phyloP scores from a whole-genome alignment of 495 filamentous ascomycete genomes.

The Trichoderma parareesei region DNA sequence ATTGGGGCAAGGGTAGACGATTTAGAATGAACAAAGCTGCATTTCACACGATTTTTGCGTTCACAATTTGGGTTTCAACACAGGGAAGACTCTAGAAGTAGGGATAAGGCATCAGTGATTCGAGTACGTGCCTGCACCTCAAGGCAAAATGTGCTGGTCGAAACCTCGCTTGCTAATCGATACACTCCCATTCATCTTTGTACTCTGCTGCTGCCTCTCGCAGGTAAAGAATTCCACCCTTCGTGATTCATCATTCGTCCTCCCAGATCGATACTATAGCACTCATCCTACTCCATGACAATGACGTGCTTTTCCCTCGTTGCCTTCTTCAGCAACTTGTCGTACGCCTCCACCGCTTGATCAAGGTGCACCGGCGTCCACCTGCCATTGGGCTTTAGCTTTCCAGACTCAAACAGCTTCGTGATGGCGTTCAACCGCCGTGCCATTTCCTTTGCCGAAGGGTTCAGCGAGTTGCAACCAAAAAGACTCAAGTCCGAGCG shows the following conservation, averaged over 20 bases:
- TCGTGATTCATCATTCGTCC: neutral
- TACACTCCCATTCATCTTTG: no score
- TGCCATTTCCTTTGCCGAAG: neutral
- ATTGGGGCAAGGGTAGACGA: no score
- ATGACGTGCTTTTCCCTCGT: slow-evolving; percentile 1
- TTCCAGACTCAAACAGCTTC: neutral
- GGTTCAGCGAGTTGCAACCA: slow-evolving; percentile 1
- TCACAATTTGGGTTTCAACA: no score
- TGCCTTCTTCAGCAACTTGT: neutral
- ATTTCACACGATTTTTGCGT: no score
- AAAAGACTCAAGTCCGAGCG: neutral
- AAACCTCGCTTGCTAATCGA: no score
- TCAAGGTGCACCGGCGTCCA: neutral
- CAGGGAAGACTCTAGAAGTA: no score
- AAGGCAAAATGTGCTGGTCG: no score
- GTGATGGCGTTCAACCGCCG: neutral
- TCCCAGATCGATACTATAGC: neutral
- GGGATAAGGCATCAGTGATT: no score
- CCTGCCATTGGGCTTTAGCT: neutral
- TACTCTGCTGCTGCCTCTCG: no score
- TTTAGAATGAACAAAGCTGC: no score
- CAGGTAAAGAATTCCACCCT: no score
- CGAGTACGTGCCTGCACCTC: no score
- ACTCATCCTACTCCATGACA: neutral
- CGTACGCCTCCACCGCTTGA: neutral